Evolutionary conservation across 2,329 filamentous ascomycete genomes (phyloP).

Genomic region (Paraconiothyrium sp.): DNA sequence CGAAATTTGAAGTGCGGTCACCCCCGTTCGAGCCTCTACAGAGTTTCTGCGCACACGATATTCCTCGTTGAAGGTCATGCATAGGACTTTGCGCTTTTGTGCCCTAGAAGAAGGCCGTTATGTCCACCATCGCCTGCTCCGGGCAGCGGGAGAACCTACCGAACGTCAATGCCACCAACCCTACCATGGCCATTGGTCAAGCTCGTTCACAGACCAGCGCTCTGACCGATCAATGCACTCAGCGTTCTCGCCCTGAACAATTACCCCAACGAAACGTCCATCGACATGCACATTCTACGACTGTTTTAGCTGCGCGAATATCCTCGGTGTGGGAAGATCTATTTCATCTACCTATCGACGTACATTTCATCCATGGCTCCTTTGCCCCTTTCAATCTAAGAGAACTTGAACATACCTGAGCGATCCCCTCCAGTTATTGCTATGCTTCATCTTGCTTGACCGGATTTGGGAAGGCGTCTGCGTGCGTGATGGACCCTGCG

Average conservation of each 20-base stretch:
- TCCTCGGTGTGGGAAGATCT: not conserved
- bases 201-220: not conserved
- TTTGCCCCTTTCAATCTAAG: not conserved
- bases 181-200: not conserved
- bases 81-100: not conserved
- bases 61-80: not conserved
- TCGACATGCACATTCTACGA: not conserved
- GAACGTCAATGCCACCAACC: not conserved
- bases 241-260: not conserved
- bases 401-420: not conserved
- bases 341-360: not conserved
- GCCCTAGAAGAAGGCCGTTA: not conserved
- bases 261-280: not conserved
- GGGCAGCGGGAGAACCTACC: not conserved
- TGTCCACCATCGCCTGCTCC: not conserved
- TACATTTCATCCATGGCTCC: not conserved
- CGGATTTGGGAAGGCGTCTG: slow-evolving; percentile 2
- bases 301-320: not conserved
- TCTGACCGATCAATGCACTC: slow-evolving; percentile 2
- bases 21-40: not conserved
- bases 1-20: not conserved
- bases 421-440: not conserved
- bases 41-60: not conserved
- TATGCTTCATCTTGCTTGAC: not conserved
- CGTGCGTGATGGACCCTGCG: slow-evolving; percentile 9